Evolutionary conservation across 352 stramenopile genomes (phyloP).

Genomic region (Phytophthora citrophthora): DNA sequence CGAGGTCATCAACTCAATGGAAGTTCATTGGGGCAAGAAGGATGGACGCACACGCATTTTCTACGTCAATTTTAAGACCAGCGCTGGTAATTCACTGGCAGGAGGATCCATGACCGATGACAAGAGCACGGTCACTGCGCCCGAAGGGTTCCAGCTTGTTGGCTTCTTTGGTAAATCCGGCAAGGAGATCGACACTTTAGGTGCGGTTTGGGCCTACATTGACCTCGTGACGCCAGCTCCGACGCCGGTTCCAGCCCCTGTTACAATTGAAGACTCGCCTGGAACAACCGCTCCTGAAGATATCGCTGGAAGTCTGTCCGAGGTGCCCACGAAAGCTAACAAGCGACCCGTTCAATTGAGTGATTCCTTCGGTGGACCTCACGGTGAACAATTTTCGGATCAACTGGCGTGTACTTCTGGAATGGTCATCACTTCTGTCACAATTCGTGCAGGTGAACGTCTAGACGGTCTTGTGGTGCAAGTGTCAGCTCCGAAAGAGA

Average conservation of each 20-base stretch:
- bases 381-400: slow-evolving; percentile 50
- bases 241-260: slow-evolving; percentile 14
- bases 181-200: slow-evolving; percentile 27
- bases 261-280: slow-evolving; percentile 16
- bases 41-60: slow-evolving; percentile 26
- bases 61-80: slow-evolving; percentile 34
- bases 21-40: slow-evolving; percentile 36
- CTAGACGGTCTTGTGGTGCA: slow-evolving; percentile 18
- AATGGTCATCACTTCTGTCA: slow-evolving; percentile 32
- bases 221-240: slow-evolving; percentile 24
- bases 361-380: slow-evolving; percentile 44
- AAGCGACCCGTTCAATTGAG: slow-evolving; percentile 35
- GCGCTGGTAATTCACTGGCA: slow-evolving; percentile 21
- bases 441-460: slow-evolving; percentile 32
- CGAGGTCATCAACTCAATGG: slow-evolving; percentile 38
- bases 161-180: slow-evolving; percentile 23
- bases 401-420: slow-evolving; percentile 28
- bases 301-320: slow-evolving; percentile 28
- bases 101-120: slow-evolving; percentile 25
- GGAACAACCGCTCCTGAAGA: slow-evolving; percentile 18
- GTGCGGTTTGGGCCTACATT: slow-evolving; percentile 29
- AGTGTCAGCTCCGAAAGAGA: slow-evolving; percentile 17
- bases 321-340: slow-evolving; percentile 17
- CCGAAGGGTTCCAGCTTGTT: slow-evolving; percentile 28
- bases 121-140: slow-evolving; percentile 21